Base-by-base conservation (phyloP, 345 rosid species). In the Arabis hirsuta region DNA sequence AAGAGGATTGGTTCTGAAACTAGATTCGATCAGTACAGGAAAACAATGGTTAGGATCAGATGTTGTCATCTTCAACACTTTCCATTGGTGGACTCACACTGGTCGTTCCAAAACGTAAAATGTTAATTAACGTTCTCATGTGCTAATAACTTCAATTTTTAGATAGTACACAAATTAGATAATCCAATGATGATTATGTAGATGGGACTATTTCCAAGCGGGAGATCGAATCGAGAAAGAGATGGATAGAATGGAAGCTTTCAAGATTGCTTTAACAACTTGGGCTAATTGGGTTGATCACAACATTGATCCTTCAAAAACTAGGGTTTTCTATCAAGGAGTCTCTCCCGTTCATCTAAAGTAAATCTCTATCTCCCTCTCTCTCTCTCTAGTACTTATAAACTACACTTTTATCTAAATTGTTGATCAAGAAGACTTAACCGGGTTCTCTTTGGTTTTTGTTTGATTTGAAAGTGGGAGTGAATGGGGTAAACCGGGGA, bases 231-330 rank as follows among this genome's bases (percentile, higher is more conserved):
- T 66, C 2, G 59, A 60, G 65, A 73, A 79, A 14, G 89, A 85
- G 19, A 88, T 90, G 96, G 78, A 88, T 57, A 82, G 82, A 47
- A 75, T 85, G 85, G 82, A 78, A 73, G 90, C 94, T 13, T 78
- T 78, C 66, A 72, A 60, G 76, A 85, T 79, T 44, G 96, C 90
- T 16, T 61, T 90, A 31, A 85, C 84, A 4, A 90, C 94, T 55
- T 90, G 91, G 94, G 72, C 82, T 13, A 84, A 76, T 14, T 88
- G 91, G 91, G 62, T 86, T 39, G 94, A 85, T 26, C 31, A 39
- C 0, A 81, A 90, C 56, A 81, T 88, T 61, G 87, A 86, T 78
- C 72, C 81, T 69, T 65, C 81, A 1, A 78, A 77, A 46, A 80
- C 87, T 45, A 70, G 3, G 61, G 86, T 88, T 38, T 78, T 85